Conservation (phyloP, 805 yeast genomes). For the Cyberlindnera mycetangii region DNA sequence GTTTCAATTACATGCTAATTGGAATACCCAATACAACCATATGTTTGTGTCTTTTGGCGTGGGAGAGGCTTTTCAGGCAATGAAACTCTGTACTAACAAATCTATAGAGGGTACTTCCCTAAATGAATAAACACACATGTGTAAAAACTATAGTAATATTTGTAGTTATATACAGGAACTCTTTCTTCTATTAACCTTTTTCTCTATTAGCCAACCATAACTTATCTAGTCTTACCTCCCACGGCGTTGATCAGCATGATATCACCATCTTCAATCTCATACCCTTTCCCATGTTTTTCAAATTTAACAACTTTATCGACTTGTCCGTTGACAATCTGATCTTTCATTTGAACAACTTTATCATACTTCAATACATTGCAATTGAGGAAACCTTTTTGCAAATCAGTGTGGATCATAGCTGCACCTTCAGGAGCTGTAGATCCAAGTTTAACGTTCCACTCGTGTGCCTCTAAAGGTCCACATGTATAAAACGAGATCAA, state of each 20-base stretch:
- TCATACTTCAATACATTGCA: constrained; percentile 71
- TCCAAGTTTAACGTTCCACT: constrained; percentile 81
- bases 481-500: constrained; percentile 85
- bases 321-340: constrained; percentile 21
- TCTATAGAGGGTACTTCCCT: too few relatives aligned
- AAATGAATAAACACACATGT: too few relatives aligned
- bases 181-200: too few relatives aligned
- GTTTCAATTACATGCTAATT: neutral
- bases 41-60: neutral
- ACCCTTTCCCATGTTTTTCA: constrained; percentile 69
- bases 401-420: constrained; percentile 83
- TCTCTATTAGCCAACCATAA: constrained; percentile 2
- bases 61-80: neutral
- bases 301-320: constrained; percentile 31
- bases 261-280: constrained; percentile 82
- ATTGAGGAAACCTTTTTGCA: constrained; percentile 74
- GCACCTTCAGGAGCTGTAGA: constrained; percentile 87
- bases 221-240: constrained; percentile 49
- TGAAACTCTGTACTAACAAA: neutral
- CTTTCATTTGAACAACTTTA: constrained; percentile 40
- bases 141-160: neutral
- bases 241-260: constrained; percentile 70
- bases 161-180: neutral
- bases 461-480: constrained; percentile 80
- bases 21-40: neutral